Evolutionary conservation across 2,329 filamentous ascomycete genomes (phyloP).

Genomic region (Ophiocordyceps sinensis): DNA sequence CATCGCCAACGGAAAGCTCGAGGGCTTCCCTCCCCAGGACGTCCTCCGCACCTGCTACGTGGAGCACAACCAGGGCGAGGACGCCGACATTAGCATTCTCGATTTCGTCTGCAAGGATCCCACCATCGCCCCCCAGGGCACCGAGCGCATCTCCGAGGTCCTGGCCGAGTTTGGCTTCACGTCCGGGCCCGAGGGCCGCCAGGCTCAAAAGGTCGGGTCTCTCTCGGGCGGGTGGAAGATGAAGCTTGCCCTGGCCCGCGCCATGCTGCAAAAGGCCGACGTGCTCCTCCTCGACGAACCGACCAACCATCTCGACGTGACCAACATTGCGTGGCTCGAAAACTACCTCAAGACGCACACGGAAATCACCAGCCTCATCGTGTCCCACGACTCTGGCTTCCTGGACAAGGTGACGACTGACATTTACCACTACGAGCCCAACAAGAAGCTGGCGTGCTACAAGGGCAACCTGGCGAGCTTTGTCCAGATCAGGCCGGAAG

Average conservation of each 20-base stretch:
- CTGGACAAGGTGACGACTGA: constrained; percentile 95
- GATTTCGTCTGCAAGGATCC: constrained; percentile 88
- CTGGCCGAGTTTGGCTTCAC: constrained; percentile 90
- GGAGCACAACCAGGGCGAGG: constrained; percentile 97
- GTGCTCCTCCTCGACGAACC: constrained; percentile 95
- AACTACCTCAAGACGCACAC: constrained; percentile 92
- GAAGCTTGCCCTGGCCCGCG: constrained; percentile 91
- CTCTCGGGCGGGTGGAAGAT: constrained; percentile 99
- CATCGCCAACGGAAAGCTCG: constrained; percentile 89
- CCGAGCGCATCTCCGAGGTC: constrained; percentile 69
- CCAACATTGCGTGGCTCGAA: constrained; percentile 91
- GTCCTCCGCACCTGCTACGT: constrained; percentile 94
- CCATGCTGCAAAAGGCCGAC: constrained; percentile 95
- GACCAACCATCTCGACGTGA: constrained; percentile 95
- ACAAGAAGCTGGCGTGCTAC: constrained; percentile 86
- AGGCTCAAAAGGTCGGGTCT: constrained; percentile 81
- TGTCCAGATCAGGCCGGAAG: constrained; percentile 81
- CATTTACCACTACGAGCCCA: constrained; percentile 93
- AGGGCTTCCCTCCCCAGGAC: constrained; percentile 89
- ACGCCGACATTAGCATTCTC: constrained; percentile 89
- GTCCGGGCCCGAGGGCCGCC: constrained; percentile 72
- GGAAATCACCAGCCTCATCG: constrained; percentile 93
- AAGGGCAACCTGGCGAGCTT: constrained; percentile 73
- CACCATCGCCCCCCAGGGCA: constrained; percentile 63
- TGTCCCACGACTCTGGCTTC: constrained; percentile 97